Conservation (phyloP, 148 eudicot species). For the Camellia japonica region DNA sequence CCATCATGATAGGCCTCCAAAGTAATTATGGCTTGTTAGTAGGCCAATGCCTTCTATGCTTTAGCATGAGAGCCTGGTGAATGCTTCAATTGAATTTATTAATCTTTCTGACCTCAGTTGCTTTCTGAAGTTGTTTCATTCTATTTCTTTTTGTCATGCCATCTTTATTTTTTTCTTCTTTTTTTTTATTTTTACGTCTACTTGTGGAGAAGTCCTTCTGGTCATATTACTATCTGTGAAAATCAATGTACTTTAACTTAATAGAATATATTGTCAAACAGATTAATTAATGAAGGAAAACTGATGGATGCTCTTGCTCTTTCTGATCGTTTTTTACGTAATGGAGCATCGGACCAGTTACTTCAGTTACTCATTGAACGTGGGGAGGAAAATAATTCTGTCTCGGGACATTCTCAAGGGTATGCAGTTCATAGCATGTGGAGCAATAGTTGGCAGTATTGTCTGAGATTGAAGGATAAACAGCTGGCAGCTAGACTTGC, state of each 20-base stretch:
- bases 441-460: conserved; percentile 92
- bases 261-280: conserved; percentile 20
- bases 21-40: conserved; percentile 8
- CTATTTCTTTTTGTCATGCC: neutral
- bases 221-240: neutral
- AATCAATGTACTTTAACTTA: neutral
- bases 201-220: neutral
- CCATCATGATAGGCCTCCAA: neutral
- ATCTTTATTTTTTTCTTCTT: neutral
- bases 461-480: conserved; percentile 90
- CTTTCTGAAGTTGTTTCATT: neutral
- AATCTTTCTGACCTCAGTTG: neutral
- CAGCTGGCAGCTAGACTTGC: conserved; percentile 86
- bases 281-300: conserved; percentile 86
- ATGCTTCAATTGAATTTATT: neutral
- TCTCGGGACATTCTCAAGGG: conserved; percentile 44
- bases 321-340: conserved; percentile 88
- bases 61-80: neutral
- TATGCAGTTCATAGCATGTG: conserved; percentile 36
- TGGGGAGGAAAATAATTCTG: conserved; percentile 50
- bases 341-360: conserved; percentile 85
- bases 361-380: conserved; percentile 78
- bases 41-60: neutral
- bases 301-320: conserved; percentile 94
- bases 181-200: neutral